A percentile compares a stretch with the other conserved stretches of the same genome.
Evolutionary conservation across 2,329 filamentous ascomycete genomes (phyloP).

Genomic region (Sarocladium brachiariae): DNA sequence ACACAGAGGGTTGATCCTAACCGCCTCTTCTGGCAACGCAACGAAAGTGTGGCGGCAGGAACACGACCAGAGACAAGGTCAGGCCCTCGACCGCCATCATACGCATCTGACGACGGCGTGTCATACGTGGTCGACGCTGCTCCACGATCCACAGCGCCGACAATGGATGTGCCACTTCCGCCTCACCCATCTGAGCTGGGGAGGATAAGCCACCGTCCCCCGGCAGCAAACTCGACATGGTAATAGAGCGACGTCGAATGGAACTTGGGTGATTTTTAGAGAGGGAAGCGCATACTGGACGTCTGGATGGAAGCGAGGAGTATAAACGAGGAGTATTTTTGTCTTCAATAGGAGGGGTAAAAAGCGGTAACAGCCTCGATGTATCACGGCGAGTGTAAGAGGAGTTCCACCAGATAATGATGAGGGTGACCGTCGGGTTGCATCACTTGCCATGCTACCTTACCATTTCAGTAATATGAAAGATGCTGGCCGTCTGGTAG

Average conservation of each 20-base stretch:
- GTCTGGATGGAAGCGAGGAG: background rate
- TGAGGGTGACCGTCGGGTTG: too few relatives aligned
- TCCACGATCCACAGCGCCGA: constrained; percentile 49
- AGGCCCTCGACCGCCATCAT: constrained; percentile 60
- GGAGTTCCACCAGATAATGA: too few relatives aligned
- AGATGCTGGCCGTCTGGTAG: too few relatives aligned
- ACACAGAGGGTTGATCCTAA: constrained; percentile 68
- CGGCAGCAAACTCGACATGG: background rate
- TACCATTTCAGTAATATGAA: too few relatives aligned
- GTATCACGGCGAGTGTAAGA: too few relatives aligned
- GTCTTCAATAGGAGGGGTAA: too few relatives aligned
- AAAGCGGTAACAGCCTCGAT: too few relatives aligned
- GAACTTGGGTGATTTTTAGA: background rate
- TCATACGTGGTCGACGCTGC: constrained; percentile 64
- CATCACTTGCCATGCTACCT: too few relatives aligned
- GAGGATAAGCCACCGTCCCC: background rate
- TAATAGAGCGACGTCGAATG: background rate
- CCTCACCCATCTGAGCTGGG: constrained; percentile 42
- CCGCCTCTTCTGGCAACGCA: constrained; percentile 73
- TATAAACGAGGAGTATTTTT: too few relatives aligned
- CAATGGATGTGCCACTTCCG: constrained; percentile 35
- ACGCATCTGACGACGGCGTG: constrained; percentile 68
- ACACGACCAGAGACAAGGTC: constrained; percentile 19
- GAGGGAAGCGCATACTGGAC: background rate
- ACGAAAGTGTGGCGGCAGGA: constrained; percentile 30